These are phyloP conservation scores for Fraxinus quadrangulata DNA, from an alignment of 257 asterid genomes.

Conservation along the genomic window DNA sequence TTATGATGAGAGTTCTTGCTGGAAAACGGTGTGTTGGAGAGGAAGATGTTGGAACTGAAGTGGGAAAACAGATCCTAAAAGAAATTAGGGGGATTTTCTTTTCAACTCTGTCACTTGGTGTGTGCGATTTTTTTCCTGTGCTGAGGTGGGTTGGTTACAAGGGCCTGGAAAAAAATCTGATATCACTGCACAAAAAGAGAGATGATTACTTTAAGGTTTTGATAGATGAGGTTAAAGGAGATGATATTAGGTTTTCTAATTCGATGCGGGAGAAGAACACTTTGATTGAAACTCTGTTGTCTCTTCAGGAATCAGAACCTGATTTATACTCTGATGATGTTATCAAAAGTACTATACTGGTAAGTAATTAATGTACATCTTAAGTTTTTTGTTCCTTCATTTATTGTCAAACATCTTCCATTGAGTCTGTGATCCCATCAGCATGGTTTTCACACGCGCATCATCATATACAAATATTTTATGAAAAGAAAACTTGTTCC, in stretches of 20 bases:
- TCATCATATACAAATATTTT: too few species aligned
- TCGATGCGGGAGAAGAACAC: slow-evolving; percentile 1
- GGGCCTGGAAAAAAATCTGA: slow-evolving; percentile 33
- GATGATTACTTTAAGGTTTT: slow-evolving; percentile 27
- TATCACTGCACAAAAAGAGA: slow-evolving; percentile 23
- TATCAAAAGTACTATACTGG: slow-evolving; percentile 30
- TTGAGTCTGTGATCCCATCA: background rate
- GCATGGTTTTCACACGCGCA: background rate
- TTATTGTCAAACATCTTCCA: background rate
- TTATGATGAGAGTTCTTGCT: slow-evolving; percentile 24
- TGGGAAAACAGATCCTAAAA: slow-evolving; percentile 21
- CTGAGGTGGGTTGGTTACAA: slow-evolving; percentile 36
- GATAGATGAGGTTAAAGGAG: slow-evolving; percentile 24
- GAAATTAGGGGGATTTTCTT: slow-evolving; percentile 16
- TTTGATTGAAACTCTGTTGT: slow-evolving; percentile 22
- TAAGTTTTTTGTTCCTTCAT: background rate
- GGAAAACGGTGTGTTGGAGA: slow-evolving; percentile 26
- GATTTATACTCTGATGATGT: slow-evolving; percentile 29
- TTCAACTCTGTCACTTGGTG: background rate
- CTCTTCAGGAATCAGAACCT: slow-evolving; percentile 31
- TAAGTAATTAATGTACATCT: background rate
- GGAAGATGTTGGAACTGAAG: slow-evolving; percentile 22
- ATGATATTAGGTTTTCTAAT: background rate
- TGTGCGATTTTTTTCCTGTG: slow-evolving; percentile 39
- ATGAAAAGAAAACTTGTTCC: too few species aligned